Evolutionary conservation across 331 rosid genomes (phyloP).

Genomic region (Quercus lobata): DNA sequence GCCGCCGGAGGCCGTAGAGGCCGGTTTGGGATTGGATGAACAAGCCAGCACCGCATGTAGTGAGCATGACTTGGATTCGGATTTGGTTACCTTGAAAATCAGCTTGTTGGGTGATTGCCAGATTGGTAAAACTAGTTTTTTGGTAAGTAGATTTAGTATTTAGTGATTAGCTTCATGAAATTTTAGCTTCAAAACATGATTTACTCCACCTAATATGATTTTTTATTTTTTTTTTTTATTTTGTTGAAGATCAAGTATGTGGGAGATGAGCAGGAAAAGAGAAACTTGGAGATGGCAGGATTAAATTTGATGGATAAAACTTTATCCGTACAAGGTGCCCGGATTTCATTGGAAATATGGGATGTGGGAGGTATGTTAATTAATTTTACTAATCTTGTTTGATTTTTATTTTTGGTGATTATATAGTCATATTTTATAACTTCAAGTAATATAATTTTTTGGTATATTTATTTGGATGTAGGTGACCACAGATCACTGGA

Average conservation of each 20-base stretch:
- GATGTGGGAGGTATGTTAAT: conserved; percentile 73
- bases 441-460: no score
- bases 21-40: no score
- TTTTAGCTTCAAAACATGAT: no score
- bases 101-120: no score
- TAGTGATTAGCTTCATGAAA: no score
- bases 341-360: conserved; percentile 78
- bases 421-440: neutral
- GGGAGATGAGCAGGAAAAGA: conserved; percentile 79
- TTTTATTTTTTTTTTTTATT: neutral
- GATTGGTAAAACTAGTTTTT: no score
- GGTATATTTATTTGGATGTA: conserved; percentile 5
- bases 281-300: conserved; percentile 72
- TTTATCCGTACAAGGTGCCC: conserved; percentile 61
- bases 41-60: no score
- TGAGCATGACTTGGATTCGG: no score
- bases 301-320: conserved; percentile 86
- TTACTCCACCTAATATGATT: no score
- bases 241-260: conserved; percentile 65
- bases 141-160: no score
- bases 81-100: no score
- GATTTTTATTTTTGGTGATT: neutral
- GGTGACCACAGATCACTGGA: conserved; percentile 59
- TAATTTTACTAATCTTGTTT: neutral
- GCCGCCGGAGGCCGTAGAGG: no score